Evolutionary conservation across 1,284 basidiomycete genomes (phyloP).

Genomic region (Pyrrhoderma noxium): DNA sequence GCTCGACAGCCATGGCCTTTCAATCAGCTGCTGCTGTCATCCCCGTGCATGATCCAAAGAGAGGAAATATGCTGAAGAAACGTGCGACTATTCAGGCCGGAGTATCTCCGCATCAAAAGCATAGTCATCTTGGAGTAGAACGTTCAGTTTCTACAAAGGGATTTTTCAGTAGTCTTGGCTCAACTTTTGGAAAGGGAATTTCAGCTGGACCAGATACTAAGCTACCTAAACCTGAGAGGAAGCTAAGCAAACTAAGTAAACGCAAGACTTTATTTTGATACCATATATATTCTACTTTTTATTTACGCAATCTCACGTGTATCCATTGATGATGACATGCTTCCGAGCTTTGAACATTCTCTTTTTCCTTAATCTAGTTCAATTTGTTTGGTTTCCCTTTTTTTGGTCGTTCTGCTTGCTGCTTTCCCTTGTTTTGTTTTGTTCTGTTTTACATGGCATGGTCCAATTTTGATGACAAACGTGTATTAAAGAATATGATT

Average conservation of each 20-base stretch:
- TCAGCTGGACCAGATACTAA: slow-evolving; percentile 8
- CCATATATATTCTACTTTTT: no score
- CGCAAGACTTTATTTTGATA: slow-evolving; percentile 3
- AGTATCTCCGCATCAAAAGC: background rate
- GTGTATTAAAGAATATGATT: no score
- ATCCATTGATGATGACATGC: no score
- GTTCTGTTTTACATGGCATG: no score
- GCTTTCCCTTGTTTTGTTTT: no score
- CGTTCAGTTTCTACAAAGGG: slow-evolving; percentile 2
- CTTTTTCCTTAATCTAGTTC: no score
- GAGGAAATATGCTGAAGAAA: slow-evolving; percentile 17
- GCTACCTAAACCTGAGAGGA: slow-evolving; percentile 7
- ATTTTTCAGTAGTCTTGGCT: slow-evolving; percentile 1
- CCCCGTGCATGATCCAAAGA: slow-evolving; percentile 16
- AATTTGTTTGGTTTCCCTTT: no score
- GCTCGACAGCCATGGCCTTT: background rate
- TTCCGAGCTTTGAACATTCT: no score
- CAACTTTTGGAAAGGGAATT: slow-evolving; percentile 3
- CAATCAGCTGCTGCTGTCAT: slow-evolving; percentile 14
- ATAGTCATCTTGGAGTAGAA: slow-evolving; percentile 8
- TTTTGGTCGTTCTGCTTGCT: no score
- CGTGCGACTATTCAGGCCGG: slow-evolving; percentile 5
- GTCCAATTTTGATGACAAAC: no score
- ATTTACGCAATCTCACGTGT: no score
- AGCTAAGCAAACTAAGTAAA: slow-evolving; percentile 14